These are phyloP conservation scores for Cyberlindnera subsufficiens DNA, from an alignment of 805 yeast genomes.

Conservation along the genomic window DNA sequence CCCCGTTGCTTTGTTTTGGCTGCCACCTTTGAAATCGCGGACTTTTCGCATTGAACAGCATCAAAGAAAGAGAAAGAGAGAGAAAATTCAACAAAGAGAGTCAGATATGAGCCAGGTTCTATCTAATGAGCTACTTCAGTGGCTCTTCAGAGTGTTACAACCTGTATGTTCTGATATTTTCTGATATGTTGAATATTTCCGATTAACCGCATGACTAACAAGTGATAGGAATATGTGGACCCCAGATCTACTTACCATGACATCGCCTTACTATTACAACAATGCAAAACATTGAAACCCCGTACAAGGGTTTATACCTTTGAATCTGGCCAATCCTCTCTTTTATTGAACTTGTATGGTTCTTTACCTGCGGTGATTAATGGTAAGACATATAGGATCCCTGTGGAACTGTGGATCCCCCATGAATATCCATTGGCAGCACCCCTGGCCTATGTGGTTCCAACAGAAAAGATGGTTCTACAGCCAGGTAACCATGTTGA, in stretches of 20 bases:
- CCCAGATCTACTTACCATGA: slow-evolving; percentile 61
- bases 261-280: slow-evolving; percentile 44
- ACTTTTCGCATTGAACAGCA: no score
- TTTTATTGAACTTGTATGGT: slow-evolving; percentile 65
- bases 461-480: slow-evolving; percentile 40
- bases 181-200: no score
- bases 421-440: slow-evolving; percentile 58
- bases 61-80: no score
- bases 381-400: slow-evolving; percentile 35
- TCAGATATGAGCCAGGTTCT: not conserved
- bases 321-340: slow-evolving; percentile 49
- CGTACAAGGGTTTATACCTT: slow-evolving; percentile 61
- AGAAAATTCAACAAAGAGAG: no score
- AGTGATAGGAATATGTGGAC: slow-evolving; percentile 44
- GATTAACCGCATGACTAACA: not conserved
- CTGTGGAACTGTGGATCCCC: slow-evolving; percentile 75
- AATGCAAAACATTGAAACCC: slow-evolving; percentile 51
- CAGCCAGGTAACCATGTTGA: slow-evolving; percentile 65
- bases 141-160: slow-evolving; percentile 53
- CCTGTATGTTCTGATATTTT: slow-evolving; percentile 35
- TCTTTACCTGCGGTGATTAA: slow-evolving; percentile 32
- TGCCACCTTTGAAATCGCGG: no score
- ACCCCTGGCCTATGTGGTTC: slow-evolving; percentile 62
- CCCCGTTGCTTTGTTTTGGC: no score
- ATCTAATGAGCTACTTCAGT: slow-evolving; percentile 35